These are phyloP conservation scores for Scorias spongiosa DNA, from an alignment of 2,329 filamentous ascomycete species.

Conservation along the genomic window DNA sequence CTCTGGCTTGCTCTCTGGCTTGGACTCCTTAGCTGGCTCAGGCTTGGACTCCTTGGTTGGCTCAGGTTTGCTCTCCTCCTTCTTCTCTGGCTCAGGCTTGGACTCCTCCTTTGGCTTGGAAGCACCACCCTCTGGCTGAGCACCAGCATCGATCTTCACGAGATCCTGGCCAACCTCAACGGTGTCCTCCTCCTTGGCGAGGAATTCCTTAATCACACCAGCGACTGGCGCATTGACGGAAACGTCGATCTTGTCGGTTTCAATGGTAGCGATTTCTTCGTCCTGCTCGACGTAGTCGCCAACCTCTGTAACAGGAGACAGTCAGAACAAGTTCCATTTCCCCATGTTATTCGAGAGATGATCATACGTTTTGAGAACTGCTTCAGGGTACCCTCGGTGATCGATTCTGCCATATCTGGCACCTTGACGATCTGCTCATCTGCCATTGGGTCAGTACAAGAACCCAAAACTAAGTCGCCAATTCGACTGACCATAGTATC, in stretches of 20 bases:
- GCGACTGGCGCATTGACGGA: slow-evolving; percentile 87
- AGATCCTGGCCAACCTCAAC: slow-evolving; percentile 89
- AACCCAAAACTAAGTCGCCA: background rate
- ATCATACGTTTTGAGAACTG: slow-evolving; percentile 62
- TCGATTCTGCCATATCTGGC: slow-evolving; percentile 96
- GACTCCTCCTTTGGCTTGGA: slow-evolving; percentile 39
- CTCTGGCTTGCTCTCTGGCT: slow-evolving; percentile 27
- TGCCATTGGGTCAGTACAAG: slow-evolving; percentile 5
- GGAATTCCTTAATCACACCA: slow-evolving; percentile 79
- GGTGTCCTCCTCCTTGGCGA: slow-evolving; percentile 88
- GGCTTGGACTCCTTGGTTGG: slow-evolving; percentile 32
- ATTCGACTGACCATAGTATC: slow-evolving; percentile 17
- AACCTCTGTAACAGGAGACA: slow-evolving; percentile 38
- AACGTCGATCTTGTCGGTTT: slow-evolving; percentile 99
- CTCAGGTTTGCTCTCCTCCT: slow-evolving; percentile 40
- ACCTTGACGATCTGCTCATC: slow-evolving; percentile 85
- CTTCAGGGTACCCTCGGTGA: slow-evolving; percentile 92
- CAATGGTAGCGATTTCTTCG: slow-evolving; percentile 96
- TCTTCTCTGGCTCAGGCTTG: slow-evolving; percentile 42
- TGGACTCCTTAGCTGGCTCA: slow-evolving; percentile 29
- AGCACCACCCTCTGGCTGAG: slow-evolving; percentile 35
- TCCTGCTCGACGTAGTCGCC: slow-evolving; percentile 91
- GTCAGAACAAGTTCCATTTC: background rate
- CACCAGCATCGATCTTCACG: slow-evolving; percentile 65
- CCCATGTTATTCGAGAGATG: slow-evolving; percentile 22